phyloP scores from a whole-genome alignment of 1,284 basidiomycete genomes.

The Coniferiporia weirii region DNA sequence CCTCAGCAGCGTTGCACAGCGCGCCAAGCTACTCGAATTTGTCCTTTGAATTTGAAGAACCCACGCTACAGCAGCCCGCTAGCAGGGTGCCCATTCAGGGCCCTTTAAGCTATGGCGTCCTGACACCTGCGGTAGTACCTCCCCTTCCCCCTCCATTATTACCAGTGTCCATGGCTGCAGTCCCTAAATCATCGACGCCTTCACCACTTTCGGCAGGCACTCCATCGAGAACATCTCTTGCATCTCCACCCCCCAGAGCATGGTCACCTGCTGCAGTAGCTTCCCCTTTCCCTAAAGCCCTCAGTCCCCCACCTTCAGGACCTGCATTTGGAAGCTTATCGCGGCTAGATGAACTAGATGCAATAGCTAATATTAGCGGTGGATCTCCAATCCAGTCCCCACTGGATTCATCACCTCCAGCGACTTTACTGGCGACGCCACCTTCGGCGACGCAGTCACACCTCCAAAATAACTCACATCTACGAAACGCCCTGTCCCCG shows the following conservation, averaged over 20 bases:
- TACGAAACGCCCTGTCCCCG: neutral
- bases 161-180: constrained; percentile 15
- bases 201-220: constrained; percentile 16
- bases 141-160: constrained; percentile 16
- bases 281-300: neutral
- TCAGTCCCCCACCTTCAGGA: neutral
- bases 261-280: neutral
- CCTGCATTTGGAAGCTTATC: neutral
- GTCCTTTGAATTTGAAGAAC: neutral
- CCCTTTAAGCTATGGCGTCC: neutral
- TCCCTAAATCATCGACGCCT: constrained; percentile 24
- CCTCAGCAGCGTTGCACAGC: neutral
- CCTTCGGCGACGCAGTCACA: neutral
- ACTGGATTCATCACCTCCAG: neutral
- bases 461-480: neutral
- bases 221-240: neutral
- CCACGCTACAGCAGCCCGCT: neutral
- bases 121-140: constrained; percentile 6
- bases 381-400: neutral
- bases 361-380: neutral
- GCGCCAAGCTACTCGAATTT: neutral
- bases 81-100: neutral
- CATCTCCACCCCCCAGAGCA: neutral
- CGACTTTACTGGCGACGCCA: neutral
- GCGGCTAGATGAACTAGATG: neutral